phyloP scores from a whole-genome alignment of 495 filamentous ascomycete species.

The Aspergillus ostianus region DNA sequence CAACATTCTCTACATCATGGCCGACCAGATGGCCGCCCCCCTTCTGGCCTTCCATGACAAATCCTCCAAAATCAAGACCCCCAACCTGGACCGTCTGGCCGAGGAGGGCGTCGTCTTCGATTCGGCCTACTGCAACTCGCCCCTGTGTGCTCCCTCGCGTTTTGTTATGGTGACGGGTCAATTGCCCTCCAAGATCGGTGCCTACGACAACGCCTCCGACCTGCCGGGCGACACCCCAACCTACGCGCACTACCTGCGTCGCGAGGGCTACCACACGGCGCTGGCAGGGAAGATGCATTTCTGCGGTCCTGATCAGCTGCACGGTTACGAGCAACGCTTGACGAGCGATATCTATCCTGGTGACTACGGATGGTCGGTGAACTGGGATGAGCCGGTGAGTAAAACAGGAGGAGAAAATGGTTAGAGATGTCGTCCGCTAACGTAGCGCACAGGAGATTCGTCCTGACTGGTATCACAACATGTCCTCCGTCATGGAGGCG shows the following conservation, averaged over 20 bases:
- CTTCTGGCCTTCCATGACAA: slow-evolving; percentile 81
- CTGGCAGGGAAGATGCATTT: slow-evolving; percentile 96
- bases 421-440: too few relatives aligned
- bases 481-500: slow-evolving; percentile 82
- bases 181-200: slow-evolving; percentile 79
- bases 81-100: slow-evolving; percentile 78
- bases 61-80: slow-evolving; percentile 77
- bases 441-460: slow-evolving; percentile 54
- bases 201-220: slow-evolving; percentile 82
- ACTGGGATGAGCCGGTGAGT: slow-evolving; percentile 76
- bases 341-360: slow-evolving; percentile 93
- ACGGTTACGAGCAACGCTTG: slow-evolving; percentile 83
- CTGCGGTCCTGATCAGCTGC: slow-evolving; percentile 80
- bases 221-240: slow-evolving; percentile 75
- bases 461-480: slow-evolving; percentile 90
- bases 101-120: slow-evolving; percentile 78
- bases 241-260: slow-evolving; percentile 85
- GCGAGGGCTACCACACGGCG: slow-evolving; percentile 81
- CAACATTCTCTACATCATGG: slow-evolving; percentile 87
- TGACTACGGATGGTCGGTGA: slow-evolving; percentile 85
- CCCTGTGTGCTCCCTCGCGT: slow-evolving; percentile 82
- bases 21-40: slow-evolving; percentile 86
- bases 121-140: slow-evolving; percentile 85
- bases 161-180: slow-evolving; percentile 88
- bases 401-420: background rate